phyloP scores from a whole-genome alignment of 164 flowering plant genomes.

The Vitis vinifera region DNA sequence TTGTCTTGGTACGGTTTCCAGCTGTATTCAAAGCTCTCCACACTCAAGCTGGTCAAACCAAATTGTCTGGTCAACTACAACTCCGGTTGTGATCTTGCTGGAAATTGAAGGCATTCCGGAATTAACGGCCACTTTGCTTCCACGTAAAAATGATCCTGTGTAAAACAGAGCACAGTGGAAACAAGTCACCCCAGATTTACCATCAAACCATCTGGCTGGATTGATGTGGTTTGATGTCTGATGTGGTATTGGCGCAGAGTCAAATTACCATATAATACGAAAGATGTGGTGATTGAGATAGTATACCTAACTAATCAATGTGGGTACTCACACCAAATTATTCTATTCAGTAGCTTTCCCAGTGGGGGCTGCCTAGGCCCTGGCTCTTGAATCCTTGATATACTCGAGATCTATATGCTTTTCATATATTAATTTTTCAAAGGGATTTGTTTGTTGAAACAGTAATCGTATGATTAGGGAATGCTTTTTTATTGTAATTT shows the following conservation, averaged over 20 bases:
- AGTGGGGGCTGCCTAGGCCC: not conserved
- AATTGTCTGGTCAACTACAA: slow-evolving; percentile 18
- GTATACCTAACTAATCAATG: slow-evolving; percentile 30
- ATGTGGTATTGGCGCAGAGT: not conserved
- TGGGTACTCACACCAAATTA: slow-evolving; percentile 30
- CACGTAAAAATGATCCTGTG: not conserved
- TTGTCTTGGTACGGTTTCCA: slow-evolving; percentile 66
- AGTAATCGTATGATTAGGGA: no score
- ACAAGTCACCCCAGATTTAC: not conserved
- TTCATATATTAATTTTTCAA: not conserved
- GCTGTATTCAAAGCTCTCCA: slow-evolving; percentile 33
- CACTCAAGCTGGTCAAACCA: slow-evolving; percentile 30
- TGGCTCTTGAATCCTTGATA: no score
- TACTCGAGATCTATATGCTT: not conserved
- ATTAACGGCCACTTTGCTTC: slow-evolving; percentile 19
- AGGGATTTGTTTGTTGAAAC: no score
- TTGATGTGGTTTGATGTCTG: slow-evolving; percentile 4
- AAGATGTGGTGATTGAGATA: slow-evolving; percentile 23
- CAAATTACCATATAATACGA: not conserved
- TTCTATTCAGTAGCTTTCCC: slow-evolving; percentile 5
- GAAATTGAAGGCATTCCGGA: slow-evolving; percentile 15
- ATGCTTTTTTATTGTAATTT: no score
- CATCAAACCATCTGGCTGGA: not conserved
- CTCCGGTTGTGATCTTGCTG: slow-evolving; percentile 39
- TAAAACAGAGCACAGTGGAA: not conserved